A percentile compares a stretch with the other conserved stretches of the same genome.
These are phyloP conservation scores for Kodamaea laetipori DNA, from an alignment of 805 yeast genomes.

Conservation along the genomic window DNA sequence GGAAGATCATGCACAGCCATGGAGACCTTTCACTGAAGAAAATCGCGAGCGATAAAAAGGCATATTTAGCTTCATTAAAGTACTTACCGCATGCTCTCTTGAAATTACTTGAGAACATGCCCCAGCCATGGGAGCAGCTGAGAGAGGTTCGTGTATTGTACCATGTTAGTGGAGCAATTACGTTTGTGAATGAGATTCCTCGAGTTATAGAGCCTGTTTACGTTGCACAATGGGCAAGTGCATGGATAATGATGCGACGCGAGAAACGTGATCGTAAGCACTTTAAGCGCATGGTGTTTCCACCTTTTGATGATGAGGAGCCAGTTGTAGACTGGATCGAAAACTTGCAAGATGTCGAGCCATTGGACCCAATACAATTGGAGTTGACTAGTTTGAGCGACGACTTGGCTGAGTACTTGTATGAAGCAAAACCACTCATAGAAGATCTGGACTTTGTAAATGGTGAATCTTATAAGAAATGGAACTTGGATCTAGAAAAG, in stretches of 20 bases:
- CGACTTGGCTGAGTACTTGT: slow-evolving; percentile 76
- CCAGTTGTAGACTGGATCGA: slow-evolving; percentile 87
- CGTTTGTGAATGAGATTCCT: slow-evolving; percentile 91
- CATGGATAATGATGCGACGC: slow-evolving; percentile 90
- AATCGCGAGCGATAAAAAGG: slow-evolving; percentile 79
- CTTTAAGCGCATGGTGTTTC: slow-evolving; percentile 89
- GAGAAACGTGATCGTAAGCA: slow-evolving; percentile 90
- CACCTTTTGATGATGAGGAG: slow-evolving; percentile 97
- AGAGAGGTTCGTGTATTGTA: slow-evolving; percentile 87
- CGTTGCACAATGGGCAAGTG: slow-evolving; percentile 92
- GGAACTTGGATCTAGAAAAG: slow-evolving; percentile 63
- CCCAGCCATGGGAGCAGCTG: slow-evolving; percentile 94
- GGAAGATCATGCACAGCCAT: slow-evolving; percentile 81
- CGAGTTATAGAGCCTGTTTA: slow-evolving; percentile 90
- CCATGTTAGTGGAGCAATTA: slow-evolving; percentile 90
- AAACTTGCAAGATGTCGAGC: slow-evolving; percentile 70
- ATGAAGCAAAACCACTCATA: slow-evolving; percentile 71
- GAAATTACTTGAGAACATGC: slow-evolving; percentile 92
- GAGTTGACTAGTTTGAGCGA: slow-evolving; percentile 61
- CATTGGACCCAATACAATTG: slow-evolving; percentile 68
- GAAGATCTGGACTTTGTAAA: slow-evolving; percentile 59
- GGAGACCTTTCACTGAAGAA: slow-evolving; percentile 81
- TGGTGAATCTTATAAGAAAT: slow-evolving; percentile 75
- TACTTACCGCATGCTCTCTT: slow-evolving; percentile 94
- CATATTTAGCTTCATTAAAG: slow-evolving; percentile 87